phyloP scores from a whole-genome alignment of 345 rosid species.

The Pugionium dolabratum region DNA sequence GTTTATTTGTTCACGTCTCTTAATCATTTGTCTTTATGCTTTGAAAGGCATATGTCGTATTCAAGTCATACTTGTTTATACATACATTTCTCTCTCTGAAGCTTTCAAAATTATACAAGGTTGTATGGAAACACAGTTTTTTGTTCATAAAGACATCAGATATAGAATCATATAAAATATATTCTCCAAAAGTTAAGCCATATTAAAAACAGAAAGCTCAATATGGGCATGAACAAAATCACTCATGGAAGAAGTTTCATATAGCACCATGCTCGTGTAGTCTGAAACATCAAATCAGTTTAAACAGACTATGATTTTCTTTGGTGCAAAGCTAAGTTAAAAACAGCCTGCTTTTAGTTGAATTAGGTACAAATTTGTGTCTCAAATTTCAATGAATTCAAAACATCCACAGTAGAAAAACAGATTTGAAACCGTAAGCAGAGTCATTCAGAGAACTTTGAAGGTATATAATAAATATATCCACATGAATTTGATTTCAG shows the following conservation, averaged over 20 bases:
- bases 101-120: no score
- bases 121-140: no score
- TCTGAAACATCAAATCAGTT: constrained; percentile 36
- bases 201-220: constrained; percentile 5
- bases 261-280: constrained; percentile 47
- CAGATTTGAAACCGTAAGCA: constrained; percentile 28
- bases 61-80: no score
- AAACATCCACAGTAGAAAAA: not conserved
- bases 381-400: not conserved
- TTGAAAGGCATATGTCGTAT: no score
- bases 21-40: no score
- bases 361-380: no score
- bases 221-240: constrained; percentile 6
- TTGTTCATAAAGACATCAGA: no score
- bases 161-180: not conserved
- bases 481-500: constrained; percentile 41
- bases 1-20: no score
- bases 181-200: constrained; percentile 20
- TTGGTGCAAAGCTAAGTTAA: constrained; percentile 39
- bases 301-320: constrained; percentile 41
- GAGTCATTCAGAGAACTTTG: constrained; percentile 48
- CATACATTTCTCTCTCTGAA: no score
- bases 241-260: constrained; percentile 20
- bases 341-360: no score
- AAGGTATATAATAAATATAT: constrained; percentile 37